These are phyloP conservation scores for Lachancea fermentati DNA, from an alignment of 805 yeast species.

Conservation along the genomic window DNA sequence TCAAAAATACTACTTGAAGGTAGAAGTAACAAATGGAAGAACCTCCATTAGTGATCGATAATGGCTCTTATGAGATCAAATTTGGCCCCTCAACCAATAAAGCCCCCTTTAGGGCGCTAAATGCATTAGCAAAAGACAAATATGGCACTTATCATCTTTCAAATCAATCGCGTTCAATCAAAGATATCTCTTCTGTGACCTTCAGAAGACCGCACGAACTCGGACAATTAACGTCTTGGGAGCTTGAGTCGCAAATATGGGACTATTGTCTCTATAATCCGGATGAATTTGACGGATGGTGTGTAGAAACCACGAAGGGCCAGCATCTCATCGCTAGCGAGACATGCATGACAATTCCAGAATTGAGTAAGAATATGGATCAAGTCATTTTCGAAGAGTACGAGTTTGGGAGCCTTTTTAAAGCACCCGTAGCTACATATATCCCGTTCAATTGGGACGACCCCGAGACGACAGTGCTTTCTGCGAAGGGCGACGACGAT, in stretches of 20 bases:
- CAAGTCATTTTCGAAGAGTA: constrained; percentile 93
- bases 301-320: constrained; percentile 38
- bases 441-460: constrained; percentile 52
- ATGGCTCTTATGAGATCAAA: constrained; percentile 83
- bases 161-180: constrained; percentile 55
- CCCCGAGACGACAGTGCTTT: constrained; percentile 11
- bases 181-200: constrained; percentile 67
- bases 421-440: constrained; percentile 57
- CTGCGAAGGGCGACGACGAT: constrained; percentile 19
- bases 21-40: constrained; percentile 15
- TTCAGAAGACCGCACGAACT: constrained; percentile 80
- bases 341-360: constrained; percentile 75
- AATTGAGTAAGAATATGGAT: constrained; percentile 76
- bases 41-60: constrained; percentile 60
- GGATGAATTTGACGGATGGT: constrained; percentile 31
- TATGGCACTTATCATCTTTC: constrained; percentile 74
- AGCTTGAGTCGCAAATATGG: constrained; percentile 83
- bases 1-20: background rate
- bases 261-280: constrained; percentile 60
- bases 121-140: constrained; percentile 66
- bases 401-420: constrained; percentile 64
- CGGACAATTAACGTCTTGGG: constrained; percentile 91
- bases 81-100: constrained; percentile 41
- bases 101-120: constrained; percentile 52
- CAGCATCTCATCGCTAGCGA: constrained; percentile 69